Evolutionary conservation across 2,329 filamentous ascomycete species (phyloP), one percentile per base, ranked within the genome.

Genomic region (Fusarium cyanostomum): DNA sequence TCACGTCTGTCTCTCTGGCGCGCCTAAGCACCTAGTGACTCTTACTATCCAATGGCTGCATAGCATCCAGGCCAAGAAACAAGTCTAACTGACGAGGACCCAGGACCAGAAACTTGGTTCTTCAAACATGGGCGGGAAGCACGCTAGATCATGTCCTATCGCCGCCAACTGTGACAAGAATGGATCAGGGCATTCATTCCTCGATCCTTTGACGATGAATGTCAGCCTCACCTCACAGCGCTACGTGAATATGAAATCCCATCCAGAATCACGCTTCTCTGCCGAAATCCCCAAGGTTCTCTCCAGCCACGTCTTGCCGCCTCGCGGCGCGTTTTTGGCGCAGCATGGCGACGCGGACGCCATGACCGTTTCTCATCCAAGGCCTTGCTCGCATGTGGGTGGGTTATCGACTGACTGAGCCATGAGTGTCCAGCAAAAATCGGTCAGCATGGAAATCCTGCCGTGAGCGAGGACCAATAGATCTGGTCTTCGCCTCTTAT

Each of bases 331-430:
- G n/a, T n/a, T n/a, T n/a, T n/a, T n/a, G n/a, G n/a, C n/a, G n/a
- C n/a, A n/a, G n/a, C n/a, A n/a, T n/a, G n/a, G n/a, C n/a, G n/a
- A n/a, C n/a, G 35, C 46, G 43, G 39, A 57, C 46, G 38, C 56
- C 24, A 37, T 58, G 62, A 43, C 52, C 38, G 52, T 46, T 61
- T 48, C 41, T 41, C 39, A 16, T 13, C 31, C 35, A 37, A 39
- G 7, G 27, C 43, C 35, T 33, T 61, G 37, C 35, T 43, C 15
- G 35, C 44, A 51, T 48, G 35, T 26, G 50, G 57, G 53, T 65
- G 62, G 62, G 57, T 65, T 65, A 63, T 63, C 49, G 62, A 50
- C 61, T 63, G 62, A 66, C 58, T 49, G 38, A 15, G 11, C 15
- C 38, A 42, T 51, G 28, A 51, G 26, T 18, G 37, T 42, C 38